Conservation (phyloP, 768 basidiomycete genomes). For the Amanita rimosa region DNA sequence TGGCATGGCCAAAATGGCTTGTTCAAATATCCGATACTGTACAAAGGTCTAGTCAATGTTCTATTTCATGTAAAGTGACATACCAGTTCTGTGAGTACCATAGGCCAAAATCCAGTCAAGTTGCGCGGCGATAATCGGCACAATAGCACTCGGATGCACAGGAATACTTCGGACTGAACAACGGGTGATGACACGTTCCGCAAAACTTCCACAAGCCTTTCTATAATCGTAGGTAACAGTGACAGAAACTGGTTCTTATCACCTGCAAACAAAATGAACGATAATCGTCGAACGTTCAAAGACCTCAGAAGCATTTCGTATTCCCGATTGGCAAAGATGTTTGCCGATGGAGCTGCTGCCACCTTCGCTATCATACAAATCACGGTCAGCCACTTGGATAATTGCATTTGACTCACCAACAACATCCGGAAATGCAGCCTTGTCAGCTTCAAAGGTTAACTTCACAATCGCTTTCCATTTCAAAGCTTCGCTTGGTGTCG, state of each 20-base stretch:
- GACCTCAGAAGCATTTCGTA: slow-evolving; percentile 86
- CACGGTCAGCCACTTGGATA: slow-evolving; percentile 14
- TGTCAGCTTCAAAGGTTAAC: slow-evolving; percentile 76
- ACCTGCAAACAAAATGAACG: slow-evolving; percentile 76
- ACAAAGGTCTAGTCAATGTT: neutral
- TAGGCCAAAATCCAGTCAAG: slow-evolving; percentile 93
- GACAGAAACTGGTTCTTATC: slow-evolving; percentile 88
- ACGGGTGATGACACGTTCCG: slow-evolving; percentile 68
- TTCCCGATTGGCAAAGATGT: slow-evolving; percentile 93
- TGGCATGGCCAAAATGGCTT: slow-evolving; percentile 58
- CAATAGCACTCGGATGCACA: slow-evolving; percentile 84
- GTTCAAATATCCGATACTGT: slow-evolving; percentile 87
- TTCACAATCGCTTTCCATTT: slow-evolving; percentile 76
- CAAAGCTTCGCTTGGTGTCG: slow-evolving; percentile 37
- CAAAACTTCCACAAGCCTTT: slow-evolving; percentile 90
- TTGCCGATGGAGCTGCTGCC: slow-evolving; percentile 79
- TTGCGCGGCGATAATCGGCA: slow-evolving; percentile 89
- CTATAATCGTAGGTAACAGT: slow-evolving; percentile 89
- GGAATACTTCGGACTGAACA: slow-evolving; percentile 90
- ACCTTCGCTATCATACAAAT: slow-evolving; percentile 44
- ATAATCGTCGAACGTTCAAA: slow-evolving; percentile 76
- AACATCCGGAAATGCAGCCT: slow-evolving; percentile 74
- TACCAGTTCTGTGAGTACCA: slow-evolving; percentile 86
- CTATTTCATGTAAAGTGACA: slow-evolving; percentile 11
- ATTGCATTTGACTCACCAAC: slow-evolving; percentile 45